These are phyloP conservation scores for Rosa lucieae DNA, from an alignment of 306 rosid species.

Conservation along the genomic window DNA sequence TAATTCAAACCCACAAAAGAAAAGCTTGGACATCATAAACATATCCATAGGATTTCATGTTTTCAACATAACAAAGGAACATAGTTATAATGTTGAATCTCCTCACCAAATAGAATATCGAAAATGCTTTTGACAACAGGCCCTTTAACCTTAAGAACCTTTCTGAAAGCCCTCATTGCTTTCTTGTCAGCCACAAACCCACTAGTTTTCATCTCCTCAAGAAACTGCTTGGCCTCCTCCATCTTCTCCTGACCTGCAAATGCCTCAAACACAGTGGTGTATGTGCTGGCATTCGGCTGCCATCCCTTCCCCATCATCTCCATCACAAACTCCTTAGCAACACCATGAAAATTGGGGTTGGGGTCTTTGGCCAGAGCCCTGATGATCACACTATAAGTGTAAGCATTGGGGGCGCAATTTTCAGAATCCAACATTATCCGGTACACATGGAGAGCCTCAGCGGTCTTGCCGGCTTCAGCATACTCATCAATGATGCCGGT, in stretches of 20 bases:
- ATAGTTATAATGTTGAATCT: not conserved
- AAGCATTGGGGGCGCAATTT: constrained; percentile 58
- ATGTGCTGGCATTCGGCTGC: constrained; percentile 61
- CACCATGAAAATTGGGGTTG: constrained; percentile 31
- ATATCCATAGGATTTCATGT: too few species aligned
- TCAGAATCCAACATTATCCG: constrained; percentile 41
- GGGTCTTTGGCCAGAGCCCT: constrained; percentile 45
- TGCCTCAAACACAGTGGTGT: constrained; percentile 55
- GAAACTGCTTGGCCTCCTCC: constrained; percentile 52
- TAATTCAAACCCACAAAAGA: too few species aligned
- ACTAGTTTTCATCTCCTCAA: constrained; percentile 44
- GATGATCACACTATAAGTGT: constrained; percentile 57
- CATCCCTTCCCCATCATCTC: constrained; percentile 70
- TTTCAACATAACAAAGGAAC: too few species aligned
- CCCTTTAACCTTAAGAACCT: constrained; percentile 48
- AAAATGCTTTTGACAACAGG: constrained; percentile 42
- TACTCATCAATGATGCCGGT: not conserved
- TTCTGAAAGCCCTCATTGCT: constrained; percentile 32
- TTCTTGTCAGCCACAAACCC: constrained; percentile 64
- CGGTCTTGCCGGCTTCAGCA: not conserved
- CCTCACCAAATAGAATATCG: constrained; percentile 54
- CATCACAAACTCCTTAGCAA: constrained; percentile 49
- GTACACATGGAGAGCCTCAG: not conserved
- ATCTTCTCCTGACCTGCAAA: constrained; percentile 39
- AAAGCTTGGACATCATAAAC: too few species aligned